Evolutionary conservation across 768 basidiomycete genomes (phyloP).

Genomic region (Ramaria rubella): DNA sequence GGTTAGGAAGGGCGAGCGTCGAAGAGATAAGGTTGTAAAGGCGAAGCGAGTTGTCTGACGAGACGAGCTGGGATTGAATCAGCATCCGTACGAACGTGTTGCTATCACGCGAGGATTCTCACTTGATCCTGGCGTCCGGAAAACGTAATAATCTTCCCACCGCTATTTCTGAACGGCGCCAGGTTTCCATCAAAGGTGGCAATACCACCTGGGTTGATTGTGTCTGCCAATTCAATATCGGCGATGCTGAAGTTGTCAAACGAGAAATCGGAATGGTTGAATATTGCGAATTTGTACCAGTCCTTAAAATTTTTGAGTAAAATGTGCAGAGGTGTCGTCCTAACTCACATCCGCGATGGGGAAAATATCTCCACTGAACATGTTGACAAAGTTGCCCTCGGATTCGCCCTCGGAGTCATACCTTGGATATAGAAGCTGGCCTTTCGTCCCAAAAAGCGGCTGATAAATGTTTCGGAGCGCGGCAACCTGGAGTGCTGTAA

Average conservation of each 20-base stretch:
- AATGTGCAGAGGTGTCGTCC: background rate
- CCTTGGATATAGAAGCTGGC: conserved; percentile 19
- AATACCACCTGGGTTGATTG: conserved; percentile 17
- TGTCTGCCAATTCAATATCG: conserved; percentile 14
- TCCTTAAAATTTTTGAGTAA: background rate
- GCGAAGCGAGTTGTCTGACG: conserved; percentile 22
- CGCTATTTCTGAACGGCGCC: conserved; percentile 17
- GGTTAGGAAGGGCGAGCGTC: conserved; percentile 12
- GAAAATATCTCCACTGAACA: conserved; percentile 6
- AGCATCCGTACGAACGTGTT: background rate
- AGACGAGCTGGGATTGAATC: conserved; percentile 20
- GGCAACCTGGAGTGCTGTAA: conserved; percentile 21
- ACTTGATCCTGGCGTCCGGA: conserved; percentile 16
- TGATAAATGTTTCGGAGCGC: conserved; percentile 23
- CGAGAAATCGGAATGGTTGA: conserved; percentile 19
- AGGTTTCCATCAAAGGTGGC: conserved; percentile 16
- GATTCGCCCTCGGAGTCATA: conserved; percentile 25
- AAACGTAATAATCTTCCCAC: conserved; percentile 24
- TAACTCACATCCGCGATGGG: background rate
- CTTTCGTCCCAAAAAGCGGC: conserved; percentile 21
- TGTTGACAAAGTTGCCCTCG: background rate
- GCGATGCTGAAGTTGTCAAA: conserved; percentile 16
- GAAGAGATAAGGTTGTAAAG: conserved; percentile 19
- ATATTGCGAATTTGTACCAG: background rate
- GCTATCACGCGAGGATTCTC: too few relatives aligned